A percentile compares a stretch with the other conserved stretches of the same genome.
phyloP scores from a whole-genome alignment of 176 grass and related monocot species.

The Saccharum officinarum region DNA sequence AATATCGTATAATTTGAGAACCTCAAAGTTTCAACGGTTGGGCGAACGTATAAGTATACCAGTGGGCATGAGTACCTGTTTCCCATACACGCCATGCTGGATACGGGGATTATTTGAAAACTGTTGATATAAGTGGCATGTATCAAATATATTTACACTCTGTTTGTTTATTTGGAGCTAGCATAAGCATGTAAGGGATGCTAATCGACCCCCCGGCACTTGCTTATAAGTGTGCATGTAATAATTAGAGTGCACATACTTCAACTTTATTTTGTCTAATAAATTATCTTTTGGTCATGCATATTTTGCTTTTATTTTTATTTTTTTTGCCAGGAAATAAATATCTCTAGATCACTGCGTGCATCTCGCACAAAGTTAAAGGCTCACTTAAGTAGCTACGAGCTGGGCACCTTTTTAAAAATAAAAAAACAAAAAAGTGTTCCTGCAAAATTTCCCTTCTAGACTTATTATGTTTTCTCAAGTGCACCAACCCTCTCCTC shows the following conservation, averaged over 20 bases:
- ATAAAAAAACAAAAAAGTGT: too few relatives aligned
- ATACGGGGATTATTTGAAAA: too few relatives aligned
- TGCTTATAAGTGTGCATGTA: not conserved
- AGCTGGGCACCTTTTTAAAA: too few relatives aligned
- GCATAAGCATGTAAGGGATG: not conserved
- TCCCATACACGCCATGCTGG: not conserved
- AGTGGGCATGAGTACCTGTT: not conserved
- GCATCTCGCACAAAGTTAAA: too few relatives aligned
- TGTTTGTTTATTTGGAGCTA: not conserved
- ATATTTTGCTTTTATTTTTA: too few relatives aligned
- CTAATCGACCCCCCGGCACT: not conserved
- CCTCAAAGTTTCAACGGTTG: not conserved
- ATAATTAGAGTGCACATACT: not conserved
- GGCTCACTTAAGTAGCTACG: too few relatives aligned
- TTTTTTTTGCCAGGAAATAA: not conserved
- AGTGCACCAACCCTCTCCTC: too few relatives aligned
- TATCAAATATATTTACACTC: not conserved
- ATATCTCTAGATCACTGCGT: too few relatives aligned
- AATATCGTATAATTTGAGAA: not conserved
- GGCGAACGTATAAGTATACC: not conserved
- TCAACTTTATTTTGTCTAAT: not conserved
- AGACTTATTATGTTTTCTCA: too few relatives aligned
- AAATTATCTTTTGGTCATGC: not conserved
- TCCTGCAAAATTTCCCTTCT: too few relatives aligned
- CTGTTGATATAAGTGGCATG: not conserved